Conservation (phyloP, 1,284 basidiomycete genomes). For the Sporisorium exsertum region DNA sequence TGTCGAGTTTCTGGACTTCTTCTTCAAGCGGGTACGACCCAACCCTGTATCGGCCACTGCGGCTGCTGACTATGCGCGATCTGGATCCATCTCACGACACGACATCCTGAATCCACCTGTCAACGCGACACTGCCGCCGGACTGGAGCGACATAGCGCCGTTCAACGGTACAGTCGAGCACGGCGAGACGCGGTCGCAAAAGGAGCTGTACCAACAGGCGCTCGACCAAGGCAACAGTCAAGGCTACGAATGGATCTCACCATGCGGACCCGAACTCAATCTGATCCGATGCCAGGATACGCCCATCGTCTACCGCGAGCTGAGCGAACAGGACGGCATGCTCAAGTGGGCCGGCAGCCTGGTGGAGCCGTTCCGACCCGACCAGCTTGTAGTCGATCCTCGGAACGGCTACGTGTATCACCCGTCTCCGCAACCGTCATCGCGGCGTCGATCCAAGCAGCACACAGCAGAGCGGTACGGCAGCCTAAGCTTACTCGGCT, state of each 20-base stretch:
- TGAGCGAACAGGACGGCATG: constrained; percentile 41
- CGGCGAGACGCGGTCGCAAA: constrained; percentile 13
- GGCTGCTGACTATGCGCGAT: background rate
- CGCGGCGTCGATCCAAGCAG: background rate
- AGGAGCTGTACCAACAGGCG: constrained; percentile 15
- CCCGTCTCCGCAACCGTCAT: constrained; percentile 55
- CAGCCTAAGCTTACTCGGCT: constrained; percentile 58
- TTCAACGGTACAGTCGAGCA: constrained; percentile 26
- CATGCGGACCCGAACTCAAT: constrained; percentile 66
- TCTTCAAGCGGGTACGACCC: constrained; percentile 44
- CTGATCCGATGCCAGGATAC: constrained; percentile 64
- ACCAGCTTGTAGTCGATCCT: constrained; percentile 52
- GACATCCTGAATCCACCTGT: constrained; percentile 20
- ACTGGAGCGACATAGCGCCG: constrained; percentile 27
- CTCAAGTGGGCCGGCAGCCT: constrained; percentile 62
- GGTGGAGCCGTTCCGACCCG: constrained; percentile 49
- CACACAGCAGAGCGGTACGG: constrained; percentile 38
- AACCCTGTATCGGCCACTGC: constrained; percentile 32
- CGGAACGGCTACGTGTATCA: constrained; percentile 67
- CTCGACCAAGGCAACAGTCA: constrained; percentile 28
- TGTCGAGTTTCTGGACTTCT: constrained; percentile 56
- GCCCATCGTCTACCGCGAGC: constrained; percentile 66
- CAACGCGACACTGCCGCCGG: constrained; percentile 4
- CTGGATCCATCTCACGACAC: constrained; percentile 31
- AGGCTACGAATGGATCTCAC: constrained; percentile 65